Evolutionary conservation across 2,329 filamentous ascomycete species (phyloP).

Genomic region (Stylonectria norvegica): DNA sequence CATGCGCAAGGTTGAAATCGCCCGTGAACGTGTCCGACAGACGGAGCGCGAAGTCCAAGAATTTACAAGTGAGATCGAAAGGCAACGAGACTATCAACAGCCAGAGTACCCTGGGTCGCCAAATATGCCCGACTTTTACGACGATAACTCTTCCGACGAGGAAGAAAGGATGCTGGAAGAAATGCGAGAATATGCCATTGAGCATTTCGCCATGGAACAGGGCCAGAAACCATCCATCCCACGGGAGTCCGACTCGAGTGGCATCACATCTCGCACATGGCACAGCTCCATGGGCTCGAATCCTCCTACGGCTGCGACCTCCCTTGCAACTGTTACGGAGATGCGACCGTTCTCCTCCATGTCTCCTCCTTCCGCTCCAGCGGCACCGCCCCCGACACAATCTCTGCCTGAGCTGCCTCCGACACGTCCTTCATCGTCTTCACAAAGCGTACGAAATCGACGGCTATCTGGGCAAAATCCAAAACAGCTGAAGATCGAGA

Average conservation of each 20-base stretch:
- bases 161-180: slow-evolving; percentile 81
- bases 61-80: slow-evolving; percentile 39
- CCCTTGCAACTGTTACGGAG: slow-evolving; percentile 67
- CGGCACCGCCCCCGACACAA: slow-evolving; percentile 48
- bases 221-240: slow-evolving; percentile 59
- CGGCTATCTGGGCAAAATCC: slow-evolving; percentile 76
- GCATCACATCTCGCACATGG: slow-evolving; percentile 73
- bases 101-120: slow-evolving; percentile 26
- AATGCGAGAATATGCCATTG: slow-evolving; percentile 76
- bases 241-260: slow-evolving; percentile 78
- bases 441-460: slow-evolving; percentile 64
- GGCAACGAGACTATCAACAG: slow-evolving; percentile 36
- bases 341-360: slow-evolving; percentile 29
- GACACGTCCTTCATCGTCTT: slow-evolving; percentile 30
- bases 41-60: slow-evolving; percentile 63
- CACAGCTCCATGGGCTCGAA: slow-evolving; percentile 75
- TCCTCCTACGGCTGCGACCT: slow-evolving; percentile 43
- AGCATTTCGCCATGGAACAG: slow-evolving; percentile 68
- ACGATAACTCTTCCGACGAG: slow-evolving; percentile 63
- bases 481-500: slow-evolving; percentile 88
- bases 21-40: slow-evolving; percentile 71
- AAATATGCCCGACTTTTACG: slow-evolving; percentile 51
- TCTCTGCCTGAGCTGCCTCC: slow-evolving; percentile 44
- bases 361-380: slow-evolving; percentile 22
- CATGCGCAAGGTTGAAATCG: slow-evolving; percentile 66